A percentile compares a stretch with the other conserved stretches of the same genome.
These are phyloP conservation scores for Komagataella ulmi DNA, from an alignment of 805 yeast species.

Conservation along the genomic window DNA sequence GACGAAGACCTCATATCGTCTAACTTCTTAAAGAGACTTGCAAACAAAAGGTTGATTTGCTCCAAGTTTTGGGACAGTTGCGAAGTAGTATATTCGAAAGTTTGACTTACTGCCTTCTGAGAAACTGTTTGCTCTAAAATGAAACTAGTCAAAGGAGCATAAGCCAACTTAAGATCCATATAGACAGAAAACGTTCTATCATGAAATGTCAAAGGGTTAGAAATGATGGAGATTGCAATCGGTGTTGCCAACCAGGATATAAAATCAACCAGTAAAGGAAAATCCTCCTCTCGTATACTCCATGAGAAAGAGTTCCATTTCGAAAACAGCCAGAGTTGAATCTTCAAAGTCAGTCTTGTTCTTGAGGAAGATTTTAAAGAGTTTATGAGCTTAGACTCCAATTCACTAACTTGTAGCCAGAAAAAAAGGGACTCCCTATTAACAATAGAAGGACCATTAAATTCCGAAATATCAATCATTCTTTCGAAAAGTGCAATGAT, in stretches of 20 bases:
- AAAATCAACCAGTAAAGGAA: not conserved
- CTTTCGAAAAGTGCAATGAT: slow-evolving; percentile 24
- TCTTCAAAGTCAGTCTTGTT: slow-evolving; percentile 12
- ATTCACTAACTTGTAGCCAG: slow-evolving; percentile 33
- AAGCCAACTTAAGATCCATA: not conserved
- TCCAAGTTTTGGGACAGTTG: not conserved
- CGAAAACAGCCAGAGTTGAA: slow-evolving; percentile 36
- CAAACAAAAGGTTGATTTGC: not conserved
- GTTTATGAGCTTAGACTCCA: slow-evolving; percentile 11
- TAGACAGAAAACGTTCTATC: not conserved
- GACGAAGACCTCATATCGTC: not conserved
- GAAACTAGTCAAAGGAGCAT: not conserved
- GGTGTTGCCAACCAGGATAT: not conserved
- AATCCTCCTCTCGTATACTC: not conserved
- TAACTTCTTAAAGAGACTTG: not conserved
- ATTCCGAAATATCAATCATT: slow-evolving; percentile 37
- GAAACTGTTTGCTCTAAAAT: not conserved
- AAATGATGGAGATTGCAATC: not conserved
- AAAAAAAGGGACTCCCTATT: slow-evolving; percentile 34
- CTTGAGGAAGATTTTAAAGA: not conserved
- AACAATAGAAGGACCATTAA: slow-evolving; percentile 44
- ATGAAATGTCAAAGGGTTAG: not conserved
- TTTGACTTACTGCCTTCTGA: not conserved
- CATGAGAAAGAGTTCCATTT: slow-evolving; percentile 25
- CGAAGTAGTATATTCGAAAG: not conserved